These are phyloP conservation scores for Candida methanosorbosa DNA, from an alignment of 805 yeast genomes.

Conservation along the genomic window DNA sequence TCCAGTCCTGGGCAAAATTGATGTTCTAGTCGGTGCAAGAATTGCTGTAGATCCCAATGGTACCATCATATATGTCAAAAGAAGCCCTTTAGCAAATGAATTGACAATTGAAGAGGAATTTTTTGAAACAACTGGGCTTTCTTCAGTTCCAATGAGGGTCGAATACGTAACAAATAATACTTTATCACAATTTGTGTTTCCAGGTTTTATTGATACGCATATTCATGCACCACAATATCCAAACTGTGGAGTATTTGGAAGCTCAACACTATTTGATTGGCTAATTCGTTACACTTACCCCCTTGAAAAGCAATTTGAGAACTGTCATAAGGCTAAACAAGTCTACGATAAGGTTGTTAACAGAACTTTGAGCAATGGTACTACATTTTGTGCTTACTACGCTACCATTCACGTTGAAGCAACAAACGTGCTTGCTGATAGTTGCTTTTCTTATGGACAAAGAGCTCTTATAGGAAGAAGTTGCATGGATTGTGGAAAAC, in stretches of 20 bases:
- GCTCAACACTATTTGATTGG: conserved; percentile 85
- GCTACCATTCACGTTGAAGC: conserved; percentile 80
- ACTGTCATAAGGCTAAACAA: conserved; percentile 42
- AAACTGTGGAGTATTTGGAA: conserved; percentile 76
- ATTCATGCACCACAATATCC: conserved; percentile 84
- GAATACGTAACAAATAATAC: conserved; percentile 21
- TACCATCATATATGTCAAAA: conserved; percentile 30
- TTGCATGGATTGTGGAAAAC: conserved; percentile 84
- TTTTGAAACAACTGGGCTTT: background rate
- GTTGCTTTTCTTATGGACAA: conserved; percentile 63
- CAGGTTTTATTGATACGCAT: conserved; percentile 79
- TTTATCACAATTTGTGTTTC: conserved; percentile 67
- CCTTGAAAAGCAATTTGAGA: conserved; percentile 59
- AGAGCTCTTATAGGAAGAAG: conserved; percentile 89
- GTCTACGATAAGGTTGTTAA: conserved; percentile 63
- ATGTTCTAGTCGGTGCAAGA: conserved; percentile 45
- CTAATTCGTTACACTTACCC: conserved; percentile 83
- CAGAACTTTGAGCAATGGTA: conserved; percentile 69
- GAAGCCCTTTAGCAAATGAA: background rate
- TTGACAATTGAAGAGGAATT: conserved; percentile 1
- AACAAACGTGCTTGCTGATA: conserved; percentile 66
- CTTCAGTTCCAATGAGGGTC: no score
- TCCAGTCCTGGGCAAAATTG: conserved; percentile 47
- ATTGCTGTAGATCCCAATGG: conserved; percentile 60
- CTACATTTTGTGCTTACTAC: conserved; percentile 87